Evolutionary conservation across 495 filamentous ascomycete genomes (phyloP).

Genomic region (Staphylotrichum longicolle): DNA sequence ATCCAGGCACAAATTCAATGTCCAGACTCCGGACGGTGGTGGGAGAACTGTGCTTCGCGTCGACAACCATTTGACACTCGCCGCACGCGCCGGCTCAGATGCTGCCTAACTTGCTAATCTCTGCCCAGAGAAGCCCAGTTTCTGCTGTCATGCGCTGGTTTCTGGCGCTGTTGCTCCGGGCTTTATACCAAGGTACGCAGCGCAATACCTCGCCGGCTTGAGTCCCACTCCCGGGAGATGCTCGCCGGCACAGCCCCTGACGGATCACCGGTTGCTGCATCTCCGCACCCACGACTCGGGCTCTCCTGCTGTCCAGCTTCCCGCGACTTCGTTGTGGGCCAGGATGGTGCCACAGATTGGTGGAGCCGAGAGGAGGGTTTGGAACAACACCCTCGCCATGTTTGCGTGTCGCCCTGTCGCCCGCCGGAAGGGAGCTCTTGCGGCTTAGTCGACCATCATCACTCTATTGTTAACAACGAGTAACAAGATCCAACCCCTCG

Average conservation of each 20-base stretch:
- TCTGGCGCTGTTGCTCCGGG: too few species aligned
- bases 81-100: too few species aligned
- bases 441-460: not conserved
- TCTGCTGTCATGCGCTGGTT: too few species aligned
- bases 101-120: too few species aligned
- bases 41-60: too few species aligned
- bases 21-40: too few species aligned
- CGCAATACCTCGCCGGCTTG: conserved; percentile 2
- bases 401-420: not conserved
- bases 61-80: too few species aligned
- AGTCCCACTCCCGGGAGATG: not conserved
- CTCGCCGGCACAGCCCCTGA: conserved; percentile 6
- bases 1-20: too few species aligned
- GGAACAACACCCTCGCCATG: not conserved
- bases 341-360: not conserved
- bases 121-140: too few species aligned
- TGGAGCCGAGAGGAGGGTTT: not conserved
- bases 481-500: not conserved
- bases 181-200: too few species aligned
- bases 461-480: not conserved
- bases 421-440: not conserved
- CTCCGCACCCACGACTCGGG: conserved; percentile 13
- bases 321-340: conserved; percentile 16
- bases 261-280: conserved; percentile 2
- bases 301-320: not conserved